phyloP scores from a whole-genome alignment of 176 grass and related monocot genomes.

The Echinochloa phyllopogon region DNA sequence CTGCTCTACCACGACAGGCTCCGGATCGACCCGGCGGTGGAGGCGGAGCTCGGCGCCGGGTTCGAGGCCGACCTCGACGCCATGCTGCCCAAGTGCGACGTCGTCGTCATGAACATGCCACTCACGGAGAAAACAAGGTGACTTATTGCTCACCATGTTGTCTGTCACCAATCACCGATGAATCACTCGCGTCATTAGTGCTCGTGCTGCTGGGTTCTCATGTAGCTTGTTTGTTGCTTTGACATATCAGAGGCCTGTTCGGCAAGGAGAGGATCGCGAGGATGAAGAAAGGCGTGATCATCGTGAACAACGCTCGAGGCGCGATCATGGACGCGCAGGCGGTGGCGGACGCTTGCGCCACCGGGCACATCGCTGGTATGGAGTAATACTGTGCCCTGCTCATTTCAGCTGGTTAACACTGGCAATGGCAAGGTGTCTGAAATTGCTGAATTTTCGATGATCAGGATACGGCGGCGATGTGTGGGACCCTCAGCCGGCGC shows the following conservation, averaged over 20 bases:
- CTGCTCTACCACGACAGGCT: conserved; percentile 59
- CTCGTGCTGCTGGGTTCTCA: background rate
- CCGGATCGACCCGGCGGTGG: conserved; percentile 17
- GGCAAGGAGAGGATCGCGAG: conserved; percentile 77
- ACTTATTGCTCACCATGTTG: background rate
- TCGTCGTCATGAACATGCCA: conserved; percentile 61
- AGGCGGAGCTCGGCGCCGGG: conserved; percentile 47
- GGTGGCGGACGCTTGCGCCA: conserved; percentile 68
- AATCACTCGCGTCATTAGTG: too few species aligned
- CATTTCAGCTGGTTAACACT: background rate
- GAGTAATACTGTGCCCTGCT: background rate
- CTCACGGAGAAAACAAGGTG: conserved; percentile 62
- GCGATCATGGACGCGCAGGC: conserved; percentile 83
- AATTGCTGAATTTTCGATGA: background rate
- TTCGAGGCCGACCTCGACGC: conserved; percentile 59
- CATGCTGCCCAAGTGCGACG: conserved; percentile 63
- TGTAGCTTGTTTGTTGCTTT: background rate
- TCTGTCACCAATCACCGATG: background rate
- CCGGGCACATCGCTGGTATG: conserved; percentile 66
- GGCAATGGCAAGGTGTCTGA: background rate
- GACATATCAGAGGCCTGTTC: conserved; percentile 63
- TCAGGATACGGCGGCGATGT: conserved; percentile 78
- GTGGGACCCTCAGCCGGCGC: conserved; percentile 76
- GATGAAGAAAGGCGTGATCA: conserved; percentile 78
- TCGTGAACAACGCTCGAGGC: conserved; percentile 84